Evolutionary conservation across 2,329 filamentous ascomycete species (phyloP).

Genomic region (Coniella lustricola): DNA sequence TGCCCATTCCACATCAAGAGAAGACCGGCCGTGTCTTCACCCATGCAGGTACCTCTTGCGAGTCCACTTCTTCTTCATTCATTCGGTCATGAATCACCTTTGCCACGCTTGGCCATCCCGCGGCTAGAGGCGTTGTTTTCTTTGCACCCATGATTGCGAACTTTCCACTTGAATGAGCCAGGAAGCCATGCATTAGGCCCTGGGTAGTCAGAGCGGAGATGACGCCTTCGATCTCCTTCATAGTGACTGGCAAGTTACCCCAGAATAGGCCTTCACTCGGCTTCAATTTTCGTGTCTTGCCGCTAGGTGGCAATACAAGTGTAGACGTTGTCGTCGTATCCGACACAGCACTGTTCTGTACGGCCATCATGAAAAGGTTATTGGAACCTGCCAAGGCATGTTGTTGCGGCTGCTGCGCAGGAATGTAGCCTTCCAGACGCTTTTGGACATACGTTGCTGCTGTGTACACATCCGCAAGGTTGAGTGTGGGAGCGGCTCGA

Average conservation of each 20-base stretch:
- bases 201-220: slow-evolving; percentile 72
- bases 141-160: slow-evolving; percentile 79
- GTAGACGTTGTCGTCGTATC: slow-evolving; percentile 25
- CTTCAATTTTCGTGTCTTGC: slow-evolving; percentile 39
- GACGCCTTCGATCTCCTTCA: slow-evolving; percentile 67
- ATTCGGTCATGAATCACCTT: slow-evolving; percentile 57
- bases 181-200: slow-evolving; percentile 74
- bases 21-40: slow-evolving; percentile 37
- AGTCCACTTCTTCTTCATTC: slow-evolving; percentile 49
- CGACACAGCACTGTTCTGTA: slow-evolving; percentile 38
- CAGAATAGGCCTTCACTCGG: slow-evolving; percentile 56
- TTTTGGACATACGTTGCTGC: slow-evolving; percentile 61
- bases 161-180: slow-evolving; percentile 67
- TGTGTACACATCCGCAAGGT: slow-evolving; percentile 60
- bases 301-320: slow-evolving; percentile 42
- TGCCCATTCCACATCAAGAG: neutral
- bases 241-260: slow-evolving; percentile 53
- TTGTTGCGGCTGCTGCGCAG: slow-evolving; percentile 25
- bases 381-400: slow-evolving; percentile 37
- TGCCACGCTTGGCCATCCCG: slow-evolving; percentile 72
- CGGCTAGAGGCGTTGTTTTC: slow-evolving; percentile 54
- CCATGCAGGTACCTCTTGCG: slow-evolving; percentile 70
- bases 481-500: slow-evolving; percentile 65
- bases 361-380: slow-evolving; percentile 43
- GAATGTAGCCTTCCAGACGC: slow-evolving; percentile 51